phyloP scores from a whole-genome alignment of 208 protist genomes.

The Trichomonas vaginalis region DNA sequence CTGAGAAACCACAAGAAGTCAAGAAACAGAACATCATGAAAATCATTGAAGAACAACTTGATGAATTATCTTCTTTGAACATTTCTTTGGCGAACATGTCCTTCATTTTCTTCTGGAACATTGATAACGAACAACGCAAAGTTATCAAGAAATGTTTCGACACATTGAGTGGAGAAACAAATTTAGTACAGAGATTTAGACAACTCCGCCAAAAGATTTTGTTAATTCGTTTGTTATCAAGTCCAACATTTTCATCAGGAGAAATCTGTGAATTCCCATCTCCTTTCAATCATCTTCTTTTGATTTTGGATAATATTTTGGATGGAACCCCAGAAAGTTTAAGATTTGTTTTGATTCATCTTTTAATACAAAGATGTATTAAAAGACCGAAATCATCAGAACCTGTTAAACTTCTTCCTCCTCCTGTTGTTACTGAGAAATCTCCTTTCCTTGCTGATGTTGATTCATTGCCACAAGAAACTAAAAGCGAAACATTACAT shows the following conservation, averaged over 20 bases:
- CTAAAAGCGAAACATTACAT: neutral
- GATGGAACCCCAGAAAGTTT: neutral
- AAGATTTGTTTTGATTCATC: neutral
- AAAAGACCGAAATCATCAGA: neutral
- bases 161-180: neutral
- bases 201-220: neutral
- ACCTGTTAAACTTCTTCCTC: neutral
- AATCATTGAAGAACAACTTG: neutral
- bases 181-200: neutral
- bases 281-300: neutral
- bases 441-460: neutral
- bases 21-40: neutral
- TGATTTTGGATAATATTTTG: neutral
- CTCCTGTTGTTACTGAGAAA: conserved; percentile 7
- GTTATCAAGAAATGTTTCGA: neutral
- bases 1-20: neutral
- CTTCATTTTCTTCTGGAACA: neutral
- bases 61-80: neutral
- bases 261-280: neutral
- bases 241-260: neutral
- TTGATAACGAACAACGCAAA: neutral
- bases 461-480: neutral
- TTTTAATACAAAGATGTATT: neutral
- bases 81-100: neutral
- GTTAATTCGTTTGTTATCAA: neutral